These are phyloP conservation scores for Podila epicladia DNA, from an alignment of 192 early-diverging fungal genomes.

Conservation along the genomic window DNA sequence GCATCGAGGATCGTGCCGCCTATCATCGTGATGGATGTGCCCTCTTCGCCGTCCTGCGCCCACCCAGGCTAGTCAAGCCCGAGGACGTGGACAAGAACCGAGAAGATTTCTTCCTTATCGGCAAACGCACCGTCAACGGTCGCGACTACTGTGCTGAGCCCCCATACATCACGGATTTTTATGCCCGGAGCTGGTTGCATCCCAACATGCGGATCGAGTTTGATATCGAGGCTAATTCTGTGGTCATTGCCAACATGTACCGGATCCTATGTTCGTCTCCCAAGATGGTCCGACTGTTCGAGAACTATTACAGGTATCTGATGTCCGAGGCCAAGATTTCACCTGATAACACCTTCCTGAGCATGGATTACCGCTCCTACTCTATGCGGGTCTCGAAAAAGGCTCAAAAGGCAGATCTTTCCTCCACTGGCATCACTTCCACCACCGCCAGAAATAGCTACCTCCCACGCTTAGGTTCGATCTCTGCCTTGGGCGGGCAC, in stretches of 20 bases:
- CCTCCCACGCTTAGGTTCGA: neutral
- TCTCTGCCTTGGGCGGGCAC: slow-evolving; percentile 9
- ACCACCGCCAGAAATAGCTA: neutral
- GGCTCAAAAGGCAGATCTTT: neutral
- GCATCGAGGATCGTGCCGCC: slow-evolving; percentile 36
- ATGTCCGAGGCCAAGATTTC: slow-evolving; percentile 29
- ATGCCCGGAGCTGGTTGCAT: slow-evolving; percentile 35
- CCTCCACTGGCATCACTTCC: neutral
- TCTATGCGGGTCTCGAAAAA: slow-evolving; percentile 21
- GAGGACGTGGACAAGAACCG: slow-evolving; percentile 27
- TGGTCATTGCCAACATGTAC: slow-evolving; percentile 37
- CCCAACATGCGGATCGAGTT: slow-evolving; percentile 42
- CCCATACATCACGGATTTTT: slow-evolving; percentile 35
- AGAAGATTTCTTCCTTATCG: slow-evolving; percentile 35
- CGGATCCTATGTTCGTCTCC: slow-evolving; percentile 25
- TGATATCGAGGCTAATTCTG: slow-evolving; percentile 5
- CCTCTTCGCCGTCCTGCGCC: slow-evolving; percentile 30
- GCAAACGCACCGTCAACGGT: slow-evolving; percentile 22
- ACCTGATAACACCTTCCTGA: slow-evolving; percentile 33
- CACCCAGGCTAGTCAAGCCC: slow-evolving; percentile 16
- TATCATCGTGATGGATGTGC: slow-evolving; percentile 30
- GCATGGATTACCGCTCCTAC: slow-evolving; percentile 38
- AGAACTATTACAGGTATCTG: slow-evolving; percentile 16
- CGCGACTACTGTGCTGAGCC: slow-evolving; percentile 31
- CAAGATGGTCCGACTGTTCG: slow-evolving; percentile 25